These are phyloP conservation scores for Rhypophila decipiens DNA, from an alignment of 495 filamentous ascomycete genomes.

Conservation along the genomic window DNA sequence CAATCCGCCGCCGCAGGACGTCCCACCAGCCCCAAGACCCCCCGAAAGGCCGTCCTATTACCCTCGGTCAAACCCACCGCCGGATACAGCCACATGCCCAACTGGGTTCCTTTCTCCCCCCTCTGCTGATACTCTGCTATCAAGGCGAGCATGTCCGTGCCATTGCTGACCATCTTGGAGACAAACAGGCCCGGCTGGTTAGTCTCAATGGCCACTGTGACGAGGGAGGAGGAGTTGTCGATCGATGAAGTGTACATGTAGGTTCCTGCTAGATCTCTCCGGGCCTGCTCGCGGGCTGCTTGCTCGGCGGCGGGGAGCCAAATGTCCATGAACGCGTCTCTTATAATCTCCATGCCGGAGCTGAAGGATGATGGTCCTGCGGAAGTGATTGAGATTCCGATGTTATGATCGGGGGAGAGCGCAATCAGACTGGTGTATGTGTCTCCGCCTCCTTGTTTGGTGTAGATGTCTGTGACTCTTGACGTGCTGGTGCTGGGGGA, in stretches of 20 bases:
- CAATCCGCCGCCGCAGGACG: too few species aligned
- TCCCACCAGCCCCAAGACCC: too few species aligned
- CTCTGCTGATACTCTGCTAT: not conserved
- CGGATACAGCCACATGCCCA: constrained; percentile 13
- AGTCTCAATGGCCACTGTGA: not conserved
- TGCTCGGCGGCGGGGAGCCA: constrained; percentile 11
- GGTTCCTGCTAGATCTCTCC: constrained; percentile 3
- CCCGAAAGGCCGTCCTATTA: too few species aligned
- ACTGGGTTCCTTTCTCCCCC: not conserved
- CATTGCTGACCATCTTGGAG: constrained; percentile 3
- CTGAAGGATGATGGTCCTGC: not conserved
- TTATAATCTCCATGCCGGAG: not conserved
- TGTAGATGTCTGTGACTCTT: constrained; percentile 19
- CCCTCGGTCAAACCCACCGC: too few species aligned
- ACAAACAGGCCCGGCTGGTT: constrained; percentile 4
- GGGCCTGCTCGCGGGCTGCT: not conserved
- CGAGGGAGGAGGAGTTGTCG: not conserved
- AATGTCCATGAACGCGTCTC: not conserved
- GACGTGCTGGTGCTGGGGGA: constrained; percentile 1
- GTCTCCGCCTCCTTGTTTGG: constrained; percentile 43
- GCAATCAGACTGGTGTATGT: constrained; percentile 37
- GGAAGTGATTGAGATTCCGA: constrained; percentile 31
- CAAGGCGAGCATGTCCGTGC: constrained; percentile 1
- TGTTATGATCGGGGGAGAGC: constrained; percentile 43
- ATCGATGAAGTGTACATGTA: too few species aligned